Percentiles rank a stretch among this genome's conserved stretches.
phyloP scores from a whole-genome alignment of 768 basidiomycete genomes.

The Termitomyces sp. region DNA sequence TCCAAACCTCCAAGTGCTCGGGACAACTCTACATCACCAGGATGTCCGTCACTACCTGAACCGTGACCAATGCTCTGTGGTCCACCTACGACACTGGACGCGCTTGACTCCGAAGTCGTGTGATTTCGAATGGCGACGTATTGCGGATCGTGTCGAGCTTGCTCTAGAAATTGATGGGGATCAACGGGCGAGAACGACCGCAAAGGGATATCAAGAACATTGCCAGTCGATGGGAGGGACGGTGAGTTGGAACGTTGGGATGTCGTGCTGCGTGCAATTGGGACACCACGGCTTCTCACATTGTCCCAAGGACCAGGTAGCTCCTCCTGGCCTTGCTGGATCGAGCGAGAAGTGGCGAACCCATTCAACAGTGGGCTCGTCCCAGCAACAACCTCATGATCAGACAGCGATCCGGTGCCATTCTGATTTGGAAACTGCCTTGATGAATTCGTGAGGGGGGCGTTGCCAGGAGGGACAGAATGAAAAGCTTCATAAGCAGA shows the following conservation, averaged over 20 bases:
- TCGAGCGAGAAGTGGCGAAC: constrained; percentile 9
- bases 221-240: constrained; percentile 7
- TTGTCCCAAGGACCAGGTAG: constrained; percentile 41
- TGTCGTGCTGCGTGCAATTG: constrained; percentile 14
- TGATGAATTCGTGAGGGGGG: constrained; percentile 14
- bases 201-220: constrained; percentile 6
- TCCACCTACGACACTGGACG: constrained; percentile 24
- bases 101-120: constrained; percentile 23
- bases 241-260: constrained; percentile 34
- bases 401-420: constrained; percentile 14
- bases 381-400: constrained; percentile 9
- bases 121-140: constrained; percentile 6
- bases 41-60: constrained; percentile 10
- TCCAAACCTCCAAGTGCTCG: constrained; percentile 43
- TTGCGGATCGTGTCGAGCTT: constrained; percentile 12
- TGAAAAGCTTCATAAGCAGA: constrained; percentile 78
- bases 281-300: constrained; percentile 14
- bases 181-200: constrained; percentile 14
- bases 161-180: constrained; percentile 13
- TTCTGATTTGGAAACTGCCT: constrained; percentile 28
- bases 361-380: constrained; percentile 16
- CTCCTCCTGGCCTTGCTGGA: constrained; percentile 22
- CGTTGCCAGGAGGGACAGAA: constrained; percentile 36
- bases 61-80: constrained; percentile 16
- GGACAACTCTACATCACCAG: constrained; percentile 22